Evolutionary conservation across 2,329 filamentous ascomycete species (phyloP), one percentile per base, ranked within the genome.

Genomic region (Ceratocystis destructans): DNA sequence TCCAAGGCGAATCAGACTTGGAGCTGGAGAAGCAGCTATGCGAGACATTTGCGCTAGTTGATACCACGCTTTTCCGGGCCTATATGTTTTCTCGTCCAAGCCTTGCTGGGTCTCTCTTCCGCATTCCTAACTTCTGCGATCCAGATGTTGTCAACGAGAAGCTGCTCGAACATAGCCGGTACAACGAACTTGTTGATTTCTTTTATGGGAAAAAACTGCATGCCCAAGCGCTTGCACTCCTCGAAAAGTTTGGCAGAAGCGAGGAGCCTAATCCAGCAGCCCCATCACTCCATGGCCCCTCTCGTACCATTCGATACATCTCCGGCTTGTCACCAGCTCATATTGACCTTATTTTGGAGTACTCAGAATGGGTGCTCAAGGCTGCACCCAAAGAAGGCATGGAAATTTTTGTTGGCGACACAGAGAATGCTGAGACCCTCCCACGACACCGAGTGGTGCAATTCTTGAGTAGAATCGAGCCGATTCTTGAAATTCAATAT

Each of bases 111-210:
- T 90, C 92, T 0, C 82, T 99, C 0, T 97, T 99, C 77, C 90
- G 94, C 28, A 90, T 97, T 64, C 87, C 92, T 73, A 99, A 99
- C 74, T 97, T 96, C 73, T 97, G 94, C 74, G 93, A 99, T 71
- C 93, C 94, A 0, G 87, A 90, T 37, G 94, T 97, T 2, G 93
- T 99, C 25, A 94, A 96, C 73, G 89, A 96, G 75, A 91, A 91
- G 71, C 79, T 99, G 3, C 85, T 96, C 68, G 90, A 96, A 73
- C 90, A 87, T 50, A 89, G 89, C 67, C 85, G 92, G 41, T 96
- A 96, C 75, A 93, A 87, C 64, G 93, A 97, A 76, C 79, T 99
- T 1, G 91, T 99, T n/a, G 93, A 97, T 74, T 99, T 99, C 73
- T 86, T 97, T 70, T 90, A 95, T 72, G 94, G 94, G 69, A 99